Percentiles rank a stretch among this genome's conserved stretches.
Conservation (phyloP, 768 basidiomycete species). For the Sarcodon sp. region DNA sequence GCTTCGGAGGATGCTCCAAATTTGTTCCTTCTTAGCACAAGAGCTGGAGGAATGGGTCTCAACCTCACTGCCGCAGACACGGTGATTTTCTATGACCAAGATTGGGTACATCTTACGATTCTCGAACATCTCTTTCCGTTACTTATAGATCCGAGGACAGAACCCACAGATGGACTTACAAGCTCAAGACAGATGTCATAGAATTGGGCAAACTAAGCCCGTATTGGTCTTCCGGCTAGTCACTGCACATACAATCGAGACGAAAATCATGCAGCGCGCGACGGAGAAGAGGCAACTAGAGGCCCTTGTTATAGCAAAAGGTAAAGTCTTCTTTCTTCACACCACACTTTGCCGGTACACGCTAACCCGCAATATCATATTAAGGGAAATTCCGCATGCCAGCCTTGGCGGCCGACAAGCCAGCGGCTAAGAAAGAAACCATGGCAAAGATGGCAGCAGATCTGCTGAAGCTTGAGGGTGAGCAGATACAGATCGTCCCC, state of each 20-base stretch:
- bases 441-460: conserved; percentile 74
- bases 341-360: not conserved
- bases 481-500: conserved; percentile 81
- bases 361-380: not conserved
- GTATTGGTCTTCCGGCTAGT: conserved; percentile 85
- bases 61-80: conserved; percentile 79
- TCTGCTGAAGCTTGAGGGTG: conserved; percentile 70
- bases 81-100: conserved; percentile 89
- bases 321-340: conserved; percentile 19
- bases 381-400: conserved; percentile 70
- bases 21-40: conserved; percentile 72
- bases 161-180: conserved; percentile 96
- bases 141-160: conserved; percentile 19
- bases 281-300: conserved; percentile 84
- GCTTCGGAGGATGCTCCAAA: conserved; percentile 40
- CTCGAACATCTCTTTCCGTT: conserved; percentile 9
- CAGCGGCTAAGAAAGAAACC: conserved; percentile 38
- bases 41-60: conserved; percentile 71
- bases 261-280: conserved; percentile 82
- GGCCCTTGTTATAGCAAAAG: conserved; percentile 90
- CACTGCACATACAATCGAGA: conserved; percentile 83
- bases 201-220: conserved; percentile 88
- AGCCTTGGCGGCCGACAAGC: conserved; percentile 29
- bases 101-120: conserved; percentile 50
- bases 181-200: conserved; percentile 90